phyloP scores from a whole-genome alignment of 208 protist species.

The Endotrypanum monterogeii region DNA sequence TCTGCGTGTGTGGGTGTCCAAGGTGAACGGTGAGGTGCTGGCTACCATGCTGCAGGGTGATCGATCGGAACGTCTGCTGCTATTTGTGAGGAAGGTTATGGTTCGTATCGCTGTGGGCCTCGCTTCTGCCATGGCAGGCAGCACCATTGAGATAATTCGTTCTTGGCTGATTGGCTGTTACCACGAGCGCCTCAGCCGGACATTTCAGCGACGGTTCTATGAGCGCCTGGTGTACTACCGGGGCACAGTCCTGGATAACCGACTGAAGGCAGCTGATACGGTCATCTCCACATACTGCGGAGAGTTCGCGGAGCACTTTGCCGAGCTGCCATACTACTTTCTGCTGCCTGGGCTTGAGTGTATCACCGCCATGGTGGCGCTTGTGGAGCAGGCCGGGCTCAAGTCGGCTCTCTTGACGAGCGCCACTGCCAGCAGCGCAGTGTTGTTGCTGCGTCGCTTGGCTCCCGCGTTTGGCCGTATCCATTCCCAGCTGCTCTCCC shows the following conservation, averaged over 20 bases:
- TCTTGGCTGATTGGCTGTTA: slow-evolving; percentile 84
- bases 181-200: slow-evolving; percentile 72
- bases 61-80: slow-evolving; percentile 36
- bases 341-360: slow-evolving; percentile 71
- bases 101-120: slow-evolving; percentile 50
- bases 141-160: slow-evolving; percentile 75
- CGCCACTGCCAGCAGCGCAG: slow-evolving; percentile 45
- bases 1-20: slow-evolving; percentile 64
- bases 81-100: slow-evolving; percentile 56
- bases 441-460: slow-evolving; percentile 58
- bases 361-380: slow-evolving; percentile 53
- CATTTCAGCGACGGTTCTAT: slow-evolving; percentile 84
- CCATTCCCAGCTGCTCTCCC: slow-evolving; percentile 65
- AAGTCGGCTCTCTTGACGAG: slow-evolving; percentile 49
- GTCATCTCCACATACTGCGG: slow-evolving; percentile 86
- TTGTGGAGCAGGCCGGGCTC: slow-evolving; percentile 63
- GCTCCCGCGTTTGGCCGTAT: slow-evolving; percentile 80
- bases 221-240: slow-evolving; percentile 82
- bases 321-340: slow-evolving; percentile 91
- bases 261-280: slow-evolving; percentile 72
- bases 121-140: slow-evolving; percentile 44
- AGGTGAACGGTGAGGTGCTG: slow-evolving; percentile 69
- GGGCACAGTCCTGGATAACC: slow-evolving; percentile 73
- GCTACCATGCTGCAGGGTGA: slow-evolving; percentile 66
- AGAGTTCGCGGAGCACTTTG: slow-evolving; percentile 91